phyloP scores from a whole-genome alignment of 2,329 filamentous ascomycete species.

The Furcasterigmium sp. region DNA sequence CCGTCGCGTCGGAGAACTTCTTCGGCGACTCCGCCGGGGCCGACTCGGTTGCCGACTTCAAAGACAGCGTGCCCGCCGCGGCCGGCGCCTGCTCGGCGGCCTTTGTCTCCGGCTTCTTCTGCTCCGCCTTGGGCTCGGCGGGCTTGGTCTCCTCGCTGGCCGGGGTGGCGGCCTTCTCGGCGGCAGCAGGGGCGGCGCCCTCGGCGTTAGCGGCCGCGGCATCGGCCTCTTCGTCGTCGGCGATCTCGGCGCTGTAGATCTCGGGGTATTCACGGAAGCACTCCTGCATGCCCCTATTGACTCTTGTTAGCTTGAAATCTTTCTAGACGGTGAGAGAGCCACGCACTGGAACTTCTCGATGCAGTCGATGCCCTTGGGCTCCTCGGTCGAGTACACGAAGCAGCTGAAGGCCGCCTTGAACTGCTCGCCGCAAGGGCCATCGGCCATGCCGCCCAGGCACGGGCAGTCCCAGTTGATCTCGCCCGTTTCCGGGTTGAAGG shows the following conservation, averaged over 20 bases:
- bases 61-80: too few species aligned
- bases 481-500: slow-evolving; percentile 96
- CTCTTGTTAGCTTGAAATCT: slow-evolving; percentile 26
- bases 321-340: background rate
- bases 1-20: slow-evolving; percentile 23
- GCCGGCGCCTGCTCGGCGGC: background rate
- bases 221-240: slow-evolving; percentile 59
- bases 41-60: slow-evolving; percentile 6
- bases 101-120: slow-evolving; percentile 4
- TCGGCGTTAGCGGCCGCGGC: slow-evolving; percentile 18
- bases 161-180: background rate
- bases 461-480: slow-evolving; percentile 99
- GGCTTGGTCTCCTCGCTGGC: slow-evolving; percentile 1
- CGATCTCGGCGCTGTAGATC: slow-evolving; percentile 83
- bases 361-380: slow-evolving; percentile 96
- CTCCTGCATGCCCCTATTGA: slow-evolving; percentile 84
- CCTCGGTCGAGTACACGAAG: slow-evolving; percentile 91
- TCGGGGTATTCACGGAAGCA: slow-evolving; percentile 94
- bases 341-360: slow-evolving; percentile 95
- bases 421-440: slow-evolving; percentile 91
- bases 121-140: background rate
- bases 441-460: slow-evolving; percentile 92
- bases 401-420: slow-evolving; percentile 97
- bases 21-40: slow-evolving; percentile 8
- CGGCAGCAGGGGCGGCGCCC: slow-evolving; percentile 1